Evolutionary conservation across 768 basidiomycete genomes (phyloP).

Genomic region (Russula emetica): DNA sequence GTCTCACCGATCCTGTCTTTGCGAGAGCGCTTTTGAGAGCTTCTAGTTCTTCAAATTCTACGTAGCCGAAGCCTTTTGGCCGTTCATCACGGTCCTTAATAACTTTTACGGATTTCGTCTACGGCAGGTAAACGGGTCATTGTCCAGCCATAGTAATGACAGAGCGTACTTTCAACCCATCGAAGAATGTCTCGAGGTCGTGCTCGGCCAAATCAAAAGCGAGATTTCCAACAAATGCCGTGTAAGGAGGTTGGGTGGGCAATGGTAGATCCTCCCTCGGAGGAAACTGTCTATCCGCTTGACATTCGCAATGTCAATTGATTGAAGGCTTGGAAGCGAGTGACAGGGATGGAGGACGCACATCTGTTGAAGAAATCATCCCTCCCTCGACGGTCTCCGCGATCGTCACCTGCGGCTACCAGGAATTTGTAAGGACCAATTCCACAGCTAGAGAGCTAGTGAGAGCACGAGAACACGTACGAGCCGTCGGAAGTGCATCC

Average conservation of each 20-base stretch:
- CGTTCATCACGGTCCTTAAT: conserved; percentile 91
- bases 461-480: conserved; percentile 50
- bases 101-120: conserved; percentile 86
- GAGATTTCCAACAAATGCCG: conserved; percentile 95
- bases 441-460: neutral
- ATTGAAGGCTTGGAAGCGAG: neutral
- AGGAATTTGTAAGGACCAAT: conserved; percentile 15
- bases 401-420: conserved; percentile 68
- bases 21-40: conserved; percentile 79
- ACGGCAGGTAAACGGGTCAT: conserved; percentile 11
- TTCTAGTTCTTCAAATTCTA: conserved; percentile 88
- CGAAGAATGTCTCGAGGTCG: conserved; percentile 81
- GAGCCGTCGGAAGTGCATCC: conserved; percentile 88
- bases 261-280: conserved; percentile 90
- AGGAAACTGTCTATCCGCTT: conserved; percentile 56
- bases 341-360: conserved; percentile 37
- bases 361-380: conserved; percentile 68
- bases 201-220: conserved; percentile 85
- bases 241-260: conserved; percentile 92
- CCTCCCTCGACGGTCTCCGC: conserved; percentile 47
- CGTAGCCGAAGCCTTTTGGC: conserved; percentile 97
- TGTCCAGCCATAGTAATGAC: neutral
- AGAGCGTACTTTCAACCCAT: conserved; percentile 50
- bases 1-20: conserved; percentile 63
- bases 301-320: conserved; percentile 1